Conservation (phyloP, 148 eudicot genomes). For the Rhododendron ovatum region DNA sequence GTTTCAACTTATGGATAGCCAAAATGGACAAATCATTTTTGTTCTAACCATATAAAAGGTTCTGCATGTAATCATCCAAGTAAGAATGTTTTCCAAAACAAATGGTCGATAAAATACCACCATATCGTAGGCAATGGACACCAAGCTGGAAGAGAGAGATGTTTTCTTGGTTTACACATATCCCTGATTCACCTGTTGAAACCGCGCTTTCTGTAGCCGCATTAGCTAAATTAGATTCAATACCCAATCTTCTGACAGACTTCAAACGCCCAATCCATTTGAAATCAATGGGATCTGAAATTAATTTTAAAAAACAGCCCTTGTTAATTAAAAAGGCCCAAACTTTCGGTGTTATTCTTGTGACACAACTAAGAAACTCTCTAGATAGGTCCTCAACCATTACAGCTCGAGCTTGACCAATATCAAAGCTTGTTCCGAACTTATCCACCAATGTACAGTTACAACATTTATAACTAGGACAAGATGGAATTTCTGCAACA, state of each 20-base stretch:
- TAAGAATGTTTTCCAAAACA: constrained; percentile 35
- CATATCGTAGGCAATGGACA: constrained; percentile 51
- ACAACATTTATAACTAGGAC: constrained; percentile 11
- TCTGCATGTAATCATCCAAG: constrained; percentile 2
- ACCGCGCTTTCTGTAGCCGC: neutral
- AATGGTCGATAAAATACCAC: constrained; percentile 39
- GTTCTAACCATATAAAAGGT: constrained; percentile 3
- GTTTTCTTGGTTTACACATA: constrained; percentile 10
- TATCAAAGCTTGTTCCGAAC: constrained; percentile 13
- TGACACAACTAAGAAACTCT: constrained; percentile 29
- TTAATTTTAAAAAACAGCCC: constrained; percentile 22
- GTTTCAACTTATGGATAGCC: neutral
- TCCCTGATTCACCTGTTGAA: constrained; percentile 7
- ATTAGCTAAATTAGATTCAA: neutral
- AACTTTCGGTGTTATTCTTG: constrained; percentile 23
- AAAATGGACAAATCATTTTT: neutral
- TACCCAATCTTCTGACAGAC: constrained; percentile 1
- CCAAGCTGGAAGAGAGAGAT: constrained; percentile 31
- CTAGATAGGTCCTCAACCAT: constrained; percentile 22
- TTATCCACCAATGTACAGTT: constrained; percentile 26
- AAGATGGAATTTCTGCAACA: neutral
- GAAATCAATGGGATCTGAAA: constrained; percentile 48
- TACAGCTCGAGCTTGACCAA: constrained; percentile 10
- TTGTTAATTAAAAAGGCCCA: constrained; percentile 41
- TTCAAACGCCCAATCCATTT: constrained; percentile 32